Conservation (phyloP, 345 rosid species). For the Sisymbrium irio region DNA sequence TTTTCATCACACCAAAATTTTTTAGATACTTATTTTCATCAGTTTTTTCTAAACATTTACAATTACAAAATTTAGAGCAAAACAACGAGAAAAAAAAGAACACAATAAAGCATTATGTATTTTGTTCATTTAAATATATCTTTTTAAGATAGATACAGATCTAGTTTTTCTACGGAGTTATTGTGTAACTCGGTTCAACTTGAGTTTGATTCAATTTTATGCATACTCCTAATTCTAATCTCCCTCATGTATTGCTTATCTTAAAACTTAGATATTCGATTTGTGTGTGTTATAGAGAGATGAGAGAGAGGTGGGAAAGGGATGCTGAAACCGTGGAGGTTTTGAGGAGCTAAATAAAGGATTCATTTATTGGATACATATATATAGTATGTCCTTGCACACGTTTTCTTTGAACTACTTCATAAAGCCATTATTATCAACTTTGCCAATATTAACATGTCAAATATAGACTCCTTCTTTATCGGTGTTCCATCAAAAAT, state of each 20-base stretch:
- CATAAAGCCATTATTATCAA: conserved; percentile 9
- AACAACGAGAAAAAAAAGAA: too few relatives aligned
- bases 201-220: background rate
- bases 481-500: conserved; percentile 24
- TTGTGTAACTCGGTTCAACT: too few relatives aligned
- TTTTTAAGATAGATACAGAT: too few relatives aligned
- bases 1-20: too few relatives aligned
- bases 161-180: background rate
- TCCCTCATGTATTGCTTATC: background rate
- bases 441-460: conserved; percentile 23
- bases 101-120: too few relatives aligned
- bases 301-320: background rate
- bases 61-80: too few relatives aligned
- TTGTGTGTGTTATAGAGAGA: background rate
- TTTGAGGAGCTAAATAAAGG: conserved; percentile 14
- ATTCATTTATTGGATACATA: background rate
- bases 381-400: background rate
- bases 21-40: too few relatives aligned
- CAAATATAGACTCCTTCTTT: conserved; percentile 33
- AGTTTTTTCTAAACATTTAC: too few relatives aligned
- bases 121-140: too few relatives aligned
- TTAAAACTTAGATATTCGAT: background rate
- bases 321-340: conserved; percentile 13
- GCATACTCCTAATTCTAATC: background rate
- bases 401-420: conserved; percentile 3